These are phyloP conservation scores for Emergomyces orientalis DNA, from an alignment of 2,329 filamentous ascomycete genomes.

Conservation along the genomic window DNA sequence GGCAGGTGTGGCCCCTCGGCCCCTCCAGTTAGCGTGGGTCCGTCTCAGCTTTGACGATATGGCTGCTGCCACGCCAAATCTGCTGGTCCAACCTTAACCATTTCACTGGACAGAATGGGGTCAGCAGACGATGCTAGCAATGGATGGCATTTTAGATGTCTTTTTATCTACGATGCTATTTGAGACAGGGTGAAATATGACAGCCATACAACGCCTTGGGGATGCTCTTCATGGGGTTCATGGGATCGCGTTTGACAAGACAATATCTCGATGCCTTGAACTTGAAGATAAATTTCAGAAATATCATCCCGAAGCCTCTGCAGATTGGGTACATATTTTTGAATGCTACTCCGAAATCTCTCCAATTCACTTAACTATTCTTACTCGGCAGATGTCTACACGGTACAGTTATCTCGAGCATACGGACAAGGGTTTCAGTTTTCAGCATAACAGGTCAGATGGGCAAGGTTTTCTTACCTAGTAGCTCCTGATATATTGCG, in stretches of 20 bases:
- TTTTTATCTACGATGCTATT: neutral
- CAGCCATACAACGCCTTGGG: neutral
- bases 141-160: neutral
- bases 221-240: neutral
- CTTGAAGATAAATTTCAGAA: neutral
- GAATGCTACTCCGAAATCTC: neutral
- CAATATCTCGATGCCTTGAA: neutral
- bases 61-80: neutral
- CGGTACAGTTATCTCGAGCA: neutral
- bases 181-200: neutral
- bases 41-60: neutral
- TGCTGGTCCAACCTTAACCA: neutral
- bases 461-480: neutral
- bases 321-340: neutral
- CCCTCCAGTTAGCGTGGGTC: neutral
- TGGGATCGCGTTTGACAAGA: neutral
- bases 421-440: neutral
- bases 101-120: neutral
- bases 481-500: neutral
- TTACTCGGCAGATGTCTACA: neutral
- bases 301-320: neutral
- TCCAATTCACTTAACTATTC: neutral
- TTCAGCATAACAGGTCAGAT: neutral
- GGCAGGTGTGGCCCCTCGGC: neutral
- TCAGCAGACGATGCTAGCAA: neutral